These are phyloP conservation scores for Tylopilus felleus DNA, from an alignment of 768 basidiomycete genomes.

Conservation along the genomic window DNA sequence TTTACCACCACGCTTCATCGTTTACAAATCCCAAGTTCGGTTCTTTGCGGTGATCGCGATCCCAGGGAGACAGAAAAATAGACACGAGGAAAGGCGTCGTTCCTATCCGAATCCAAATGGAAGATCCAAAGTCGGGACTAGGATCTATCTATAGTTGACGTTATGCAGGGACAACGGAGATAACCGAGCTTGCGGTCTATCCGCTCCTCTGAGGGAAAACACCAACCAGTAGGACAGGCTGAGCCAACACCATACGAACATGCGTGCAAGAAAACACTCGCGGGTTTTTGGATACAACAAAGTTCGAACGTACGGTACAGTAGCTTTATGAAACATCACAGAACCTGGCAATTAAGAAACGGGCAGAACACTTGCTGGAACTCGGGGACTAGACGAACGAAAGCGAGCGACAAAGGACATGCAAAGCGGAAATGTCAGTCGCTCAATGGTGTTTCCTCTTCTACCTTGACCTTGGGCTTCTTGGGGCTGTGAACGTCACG, in stretches of 20 bases:
- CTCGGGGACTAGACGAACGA: not conserved
- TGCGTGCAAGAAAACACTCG: not conserved
- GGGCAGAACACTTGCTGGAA: not conserved
- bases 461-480: constrained; percentile 23
- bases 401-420: not conserved
- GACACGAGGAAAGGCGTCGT: too few species aligned
- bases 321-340: not conserved
- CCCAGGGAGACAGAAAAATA: too few species aligned
- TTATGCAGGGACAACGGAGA: too few species aligned
- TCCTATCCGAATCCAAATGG: too few species aligned
- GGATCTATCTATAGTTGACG: too few species aligned
- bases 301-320: constrained; percentile 15
- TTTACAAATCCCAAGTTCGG: too few species aligned
- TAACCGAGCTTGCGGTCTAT: too few species aligned
- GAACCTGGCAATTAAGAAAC: not conserved
- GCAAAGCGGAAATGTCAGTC: constrained; percentile 1
- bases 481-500: constrained; percentile 16
- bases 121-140: too few species aligned
- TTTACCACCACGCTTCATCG: too few species aligned
- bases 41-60: too few species aligned
- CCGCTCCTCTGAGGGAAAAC: too few species aligned
- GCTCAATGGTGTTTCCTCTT: constrained; percentile 8
- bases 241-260: not conserved
- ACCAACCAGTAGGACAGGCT: not conserved
- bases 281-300: constrained; percentile 4